These are phyloP conservation scores for Triticum monococcum DNA, from an alignment of 176 grass and related monocot species.

Conservation along the genomic window DNA sequence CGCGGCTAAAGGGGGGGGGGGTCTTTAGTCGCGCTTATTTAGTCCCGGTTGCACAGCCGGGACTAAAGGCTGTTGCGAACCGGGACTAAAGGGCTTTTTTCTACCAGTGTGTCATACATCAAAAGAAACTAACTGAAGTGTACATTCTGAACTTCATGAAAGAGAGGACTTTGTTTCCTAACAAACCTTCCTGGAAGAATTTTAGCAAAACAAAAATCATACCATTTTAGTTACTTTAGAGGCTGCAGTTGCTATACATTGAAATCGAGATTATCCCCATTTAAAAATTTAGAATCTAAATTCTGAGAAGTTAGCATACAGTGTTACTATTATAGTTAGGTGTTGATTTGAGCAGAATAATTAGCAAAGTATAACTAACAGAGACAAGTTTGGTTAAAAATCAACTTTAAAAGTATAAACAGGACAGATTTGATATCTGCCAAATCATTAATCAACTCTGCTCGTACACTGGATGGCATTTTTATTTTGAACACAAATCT, in stretches of 20 bases:
- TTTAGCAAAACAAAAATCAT: conserved; percentile 36
- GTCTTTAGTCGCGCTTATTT: no score
- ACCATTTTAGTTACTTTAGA: conserved; percentile 49
- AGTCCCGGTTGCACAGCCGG: no score
- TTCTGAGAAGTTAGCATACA: not conserved
- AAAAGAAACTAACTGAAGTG: not conserved
- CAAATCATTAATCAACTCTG: conserved; percentile 90
- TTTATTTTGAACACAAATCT: no score
- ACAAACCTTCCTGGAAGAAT: conserved; percentile 57
- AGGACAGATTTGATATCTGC: no score
- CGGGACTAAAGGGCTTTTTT: no score
- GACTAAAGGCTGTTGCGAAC: no score
- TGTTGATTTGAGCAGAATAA: conserved; percentile 11
- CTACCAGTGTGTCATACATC: not conserved
- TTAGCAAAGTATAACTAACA: not conserved
- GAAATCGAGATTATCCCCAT: conserved; percentile 64
- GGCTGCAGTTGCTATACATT: conserved; percentile 56
- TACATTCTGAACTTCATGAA: conserved; percentile 6
- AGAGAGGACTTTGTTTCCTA: conserved; percentile 17
- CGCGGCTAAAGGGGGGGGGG: no score
- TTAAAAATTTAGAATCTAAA: conserved; percentile 51
- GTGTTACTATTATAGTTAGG: not conserved
- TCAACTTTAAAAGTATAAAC: not conserved
- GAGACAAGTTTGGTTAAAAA: not conserved
- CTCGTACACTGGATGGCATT: not conserved